phyloP scores from a whole-genome alignment of 2,329 filamentous ascomycete species.

The Cordyceps farinosa region DNA sequence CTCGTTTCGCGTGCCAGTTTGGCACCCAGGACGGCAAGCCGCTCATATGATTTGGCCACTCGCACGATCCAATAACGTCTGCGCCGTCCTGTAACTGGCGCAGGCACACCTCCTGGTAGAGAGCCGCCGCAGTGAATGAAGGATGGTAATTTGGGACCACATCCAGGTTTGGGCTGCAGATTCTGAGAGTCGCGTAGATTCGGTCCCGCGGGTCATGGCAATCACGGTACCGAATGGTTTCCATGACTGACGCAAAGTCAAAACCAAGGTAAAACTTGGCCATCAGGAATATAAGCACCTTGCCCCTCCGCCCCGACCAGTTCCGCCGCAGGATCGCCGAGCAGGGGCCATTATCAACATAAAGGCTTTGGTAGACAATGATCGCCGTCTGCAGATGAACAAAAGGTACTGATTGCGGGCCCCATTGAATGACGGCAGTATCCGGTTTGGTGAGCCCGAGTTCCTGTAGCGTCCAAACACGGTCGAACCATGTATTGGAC shows the following conservation, averaged over 20 bases:
- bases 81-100: not conserved
- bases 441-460: constrained; percentile 19
- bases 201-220: not conserved
- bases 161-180: not conserved
- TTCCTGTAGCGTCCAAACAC: constrained; percentile 24
- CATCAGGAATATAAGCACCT: not conserved
- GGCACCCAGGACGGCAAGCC: not conserved
- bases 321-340: not conserved
- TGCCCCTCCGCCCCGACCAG: not conserved
- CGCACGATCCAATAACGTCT: not conserved
- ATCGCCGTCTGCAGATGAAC: not conserved
- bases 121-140: not conserved
- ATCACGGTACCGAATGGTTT: not conserved
- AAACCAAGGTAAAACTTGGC: not conserved
- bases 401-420: not conserved
- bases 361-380: not conserved
- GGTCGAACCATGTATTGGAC: constrained; percentile 22
- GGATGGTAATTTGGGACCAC: not conserved
- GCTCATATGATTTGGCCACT: not conserved
- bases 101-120: not conserved
- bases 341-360: not conserved
- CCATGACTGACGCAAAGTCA: not conserved
- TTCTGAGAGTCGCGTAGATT: not conserved
- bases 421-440: not conserved
- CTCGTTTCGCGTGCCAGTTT: not conserved